phyloP scores from a whole-genome alignment of 2,329 filamentous ascomycete genomes.

The Pseudogymnoascus sp. region DNA sequence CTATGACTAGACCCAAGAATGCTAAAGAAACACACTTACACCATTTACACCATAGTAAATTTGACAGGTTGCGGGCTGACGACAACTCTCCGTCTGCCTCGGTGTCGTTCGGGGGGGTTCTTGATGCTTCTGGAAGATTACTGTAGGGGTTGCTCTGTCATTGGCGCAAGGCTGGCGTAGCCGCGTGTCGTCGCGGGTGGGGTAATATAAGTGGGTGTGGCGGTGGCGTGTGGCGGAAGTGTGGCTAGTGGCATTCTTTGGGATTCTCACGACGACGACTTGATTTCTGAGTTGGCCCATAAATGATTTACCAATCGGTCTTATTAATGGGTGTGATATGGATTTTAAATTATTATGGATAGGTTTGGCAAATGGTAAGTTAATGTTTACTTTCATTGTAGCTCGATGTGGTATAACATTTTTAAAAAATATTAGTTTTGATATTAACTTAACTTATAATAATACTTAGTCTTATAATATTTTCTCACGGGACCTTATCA shows the following conservation, averaged over 20 bases:
- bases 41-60: background rate
- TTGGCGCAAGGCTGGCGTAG: slow-evolving; percentile 6
- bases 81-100: slow-evolving; percentile 15
- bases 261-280: background rate
- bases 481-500: no score
- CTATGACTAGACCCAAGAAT: background rate
- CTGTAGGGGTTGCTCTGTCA: background rate
- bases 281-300: background rate
- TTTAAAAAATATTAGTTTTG: no score
- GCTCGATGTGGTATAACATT: background rate
- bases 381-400: background rate
- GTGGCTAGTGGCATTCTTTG: background rate
- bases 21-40: background rate
- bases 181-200: slow-evolving; percentile 4
- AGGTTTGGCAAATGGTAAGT: background rate
- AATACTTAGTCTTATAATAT: background rate
- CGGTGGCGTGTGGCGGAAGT: background rate
- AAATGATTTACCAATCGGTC: background rate
- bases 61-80: background rate
- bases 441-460: no score
- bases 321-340: no score
- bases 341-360: background rate
- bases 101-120: slow-evolving; percentile 13
- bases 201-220: background rate
- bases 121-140: slow-evolving; percentile 3